These are phyloP conservation scores for Hygrophila difformis DNA, from an alignment of 257 asterid species.

Conservation along the genomic window DNA sequence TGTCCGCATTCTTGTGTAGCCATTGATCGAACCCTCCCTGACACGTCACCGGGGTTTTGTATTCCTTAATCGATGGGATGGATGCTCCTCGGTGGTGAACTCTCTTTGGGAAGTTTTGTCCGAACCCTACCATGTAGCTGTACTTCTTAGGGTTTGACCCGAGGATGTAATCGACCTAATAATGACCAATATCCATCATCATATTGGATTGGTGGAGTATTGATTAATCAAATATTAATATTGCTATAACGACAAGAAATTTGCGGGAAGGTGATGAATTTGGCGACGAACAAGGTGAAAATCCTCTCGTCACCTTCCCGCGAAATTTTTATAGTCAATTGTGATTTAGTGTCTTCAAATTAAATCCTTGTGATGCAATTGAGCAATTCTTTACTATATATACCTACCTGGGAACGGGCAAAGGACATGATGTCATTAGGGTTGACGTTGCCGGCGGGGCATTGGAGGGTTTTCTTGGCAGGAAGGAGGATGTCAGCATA, in stretches of 20 bases:
- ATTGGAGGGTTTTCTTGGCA: not conserved
- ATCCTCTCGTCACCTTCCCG: too few species aligned
- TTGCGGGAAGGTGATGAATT: too few species aligned
- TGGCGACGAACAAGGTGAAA: too few species aligned
- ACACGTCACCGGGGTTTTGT: conserved; percentile 15
- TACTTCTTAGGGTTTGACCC: not conserved
- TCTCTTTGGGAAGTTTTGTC: not conserved
- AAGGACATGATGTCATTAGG: not conserved
- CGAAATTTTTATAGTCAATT: too few species aligned
- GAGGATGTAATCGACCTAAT: conserved; percentile 8
- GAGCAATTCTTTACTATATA: too few species aligned
- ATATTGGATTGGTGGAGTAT: not conserved
- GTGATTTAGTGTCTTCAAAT: too few species aligned
- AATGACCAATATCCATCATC: too few species aligned
- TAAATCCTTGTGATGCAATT: too few species aligned
- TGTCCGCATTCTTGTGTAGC: conserved; percentile 20
- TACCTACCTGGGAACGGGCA: not conserved
- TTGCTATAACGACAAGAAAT: too few species aligned
- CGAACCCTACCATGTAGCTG: conserved; percentile 14
- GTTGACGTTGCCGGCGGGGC: not conserved
- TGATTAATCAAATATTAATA: too few species aligned
- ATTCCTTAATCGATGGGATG: conserved; percentile 22
- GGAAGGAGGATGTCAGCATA: not conserved
- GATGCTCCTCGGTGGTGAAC: conserved; percentile 22
- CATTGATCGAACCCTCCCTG: conserved; percentile 18